Percentiles rank a stretch among this genome's conserved stretches.
Evolutionary conservation across 2,329 filamentous ascomycete species (phyloP).

Genomic region (Trichoderma hamatum): DNA sequence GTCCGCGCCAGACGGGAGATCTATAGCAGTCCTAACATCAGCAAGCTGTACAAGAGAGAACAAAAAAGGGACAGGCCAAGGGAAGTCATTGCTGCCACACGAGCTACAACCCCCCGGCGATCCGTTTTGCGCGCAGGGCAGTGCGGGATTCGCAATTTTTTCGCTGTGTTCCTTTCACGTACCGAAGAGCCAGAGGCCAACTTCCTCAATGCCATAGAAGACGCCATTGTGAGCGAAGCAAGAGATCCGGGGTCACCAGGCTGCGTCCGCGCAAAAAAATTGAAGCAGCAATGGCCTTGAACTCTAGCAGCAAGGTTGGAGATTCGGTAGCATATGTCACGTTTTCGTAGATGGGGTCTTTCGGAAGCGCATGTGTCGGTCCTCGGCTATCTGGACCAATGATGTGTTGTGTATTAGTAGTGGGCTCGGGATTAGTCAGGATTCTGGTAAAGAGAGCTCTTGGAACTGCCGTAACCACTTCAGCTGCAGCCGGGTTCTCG

Average conservation of each 20-base stretch:
- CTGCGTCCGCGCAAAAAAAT: slow-evolving; percentile 40
- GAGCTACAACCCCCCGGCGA: slow-evolving; percentile 20
- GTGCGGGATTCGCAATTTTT: slow-evolving; percentile 7
- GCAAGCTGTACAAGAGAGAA: not conserved
- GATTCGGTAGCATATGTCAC: slow-evolving; percentile 25
- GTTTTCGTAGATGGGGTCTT: slow-evolving; percentile 26
- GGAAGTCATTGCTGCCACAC: not conserved
- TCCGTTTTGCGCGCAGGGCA: slow-evolving; percentile 23
- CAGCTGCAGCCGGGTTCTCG: no score
- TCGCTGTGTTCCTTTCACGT: slow-evolving; percentile 40
- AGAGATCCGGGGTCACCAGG: slow-evolving; percentile 34
- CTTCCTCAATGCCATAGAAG: slow-evolving; percentile 67
- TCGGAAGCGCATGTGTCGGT: slow-evolving; percentile 26
- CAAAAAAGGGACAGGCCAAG: not conserved
- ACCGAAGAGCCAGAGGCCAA: slow-evolving; percentile 60
- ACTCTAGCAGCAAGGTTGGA: slow-evolving; percentile 21
- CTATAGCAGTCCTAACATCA: slow-evolving; percentile 47
- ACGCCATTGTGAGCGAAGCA: slow-evolving; percentile 54
- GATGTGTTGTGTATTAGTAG: slow-evolving; percentile 25
- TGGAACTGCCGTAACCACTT: no score
- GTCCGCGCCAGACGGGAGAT: slow-evolving; percentile 65
- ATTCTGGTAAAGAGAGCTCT: not conserved
- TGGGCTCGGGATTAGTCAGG: slow-evolving; percentile 14
- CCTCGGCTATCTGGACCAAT: slow-evolving; percentile 28
- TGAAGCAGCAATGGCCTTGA: slow-evolving; percentile 30